phyloP scores from a whole-genome alignment of 768 basidiomycete species.

The Kwoniella heveanensis region DNA sequence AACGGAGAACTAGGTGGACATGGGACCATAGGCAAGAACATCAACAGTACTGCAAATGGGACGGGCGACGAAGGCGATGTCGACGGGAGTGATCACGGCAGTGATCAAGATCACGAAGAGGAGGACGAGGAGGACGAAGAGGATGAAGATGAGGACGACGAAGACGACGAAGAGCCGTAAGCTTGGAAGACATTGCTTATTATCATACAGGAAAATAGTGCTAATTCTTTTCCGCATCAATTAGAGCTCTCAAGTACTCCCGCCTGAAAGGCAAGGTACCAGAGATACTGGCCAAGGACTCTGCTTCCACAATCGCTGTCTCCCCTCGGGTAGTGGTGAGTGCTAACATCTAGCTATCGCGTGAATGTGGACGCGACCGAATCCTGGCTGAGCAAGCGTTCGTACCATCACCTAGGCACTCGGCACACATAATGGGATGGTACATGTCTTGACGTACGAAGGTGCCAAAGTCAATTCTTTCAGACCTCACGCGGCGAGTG shows the following conservation, averaged over 20 bases:
- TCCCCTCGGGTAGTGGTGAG: conserved; percentile 72
- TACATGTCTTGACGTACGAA: conserved; percentile 76
- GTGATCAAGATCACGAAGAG: conserved; percentile 54
- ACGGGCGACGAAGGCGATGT: conserved; percentile 41
- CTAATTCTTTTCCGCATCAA: background rate
- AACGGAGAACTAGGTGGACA: background rate
- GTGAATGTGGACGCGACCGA: too few relatives aligned
- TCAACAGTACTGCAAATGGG: conserved; percentile 45
- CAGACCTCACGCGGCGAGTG: conserved; percentile 83
- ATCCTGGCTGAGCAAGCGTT: too few relatives aligned
- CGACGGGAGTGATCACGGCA: conserved; percentile 28
- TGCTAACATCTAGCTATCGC: conserved; percentile 13
- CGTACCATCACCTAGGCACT: conserved; percentile 64
- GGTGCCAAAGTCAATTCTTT: conserved; percentile 85
- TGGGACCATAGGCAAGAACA: conserved; percentile 28
- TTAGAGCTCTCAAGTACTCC: conserved; percentile 76
- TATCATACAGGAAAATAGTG: too few relatives aligned
- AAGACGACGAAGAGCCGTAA: conserved; percentile 82
- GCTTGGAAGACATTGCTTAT: too few relatives aligned
- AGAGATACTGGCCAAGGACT: conserved; percentile 83
- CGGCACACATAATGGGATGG: conserved; percentile 89
- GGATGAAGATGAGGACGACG: conserved; percentile 51
- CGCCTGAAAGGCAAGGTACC: conserved; percentile 71
- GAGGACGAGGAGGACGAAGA: conserved; percentile 58
- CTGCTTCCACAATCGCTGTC: conserved; percentile 78